phyloP scores from a whole-genome alignment of 2,329 filamentous ascomycete genomes.

The Chrysoporthe deuterocubensis region DNA sequence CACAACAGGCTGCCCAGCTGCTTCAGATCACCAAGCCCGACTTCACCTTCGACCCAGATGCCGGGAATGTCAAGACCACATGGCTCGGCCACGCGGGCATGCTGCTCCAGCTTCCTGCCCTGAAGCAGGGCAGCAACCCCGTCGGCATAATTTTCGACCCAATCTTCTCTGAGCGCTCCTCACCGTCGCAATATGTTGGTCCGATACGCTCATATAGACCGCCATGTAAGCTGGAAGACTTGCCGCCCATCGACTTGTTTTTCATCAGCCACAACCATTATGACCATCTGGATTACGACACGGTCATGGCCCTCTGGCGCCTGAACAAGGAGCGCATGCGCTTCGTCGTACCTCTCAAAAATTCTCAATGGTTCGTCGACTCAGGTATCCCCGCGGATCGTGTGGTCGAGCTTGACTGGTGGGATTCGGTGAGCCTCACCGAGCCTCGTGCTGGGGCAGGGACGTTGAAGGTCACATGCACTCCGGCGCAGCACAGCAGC shows the following conservation, averaged over 20 bases:
- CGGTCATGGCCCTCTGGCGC: slow-evolving; percentile 47
- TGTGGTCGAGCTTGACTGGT: slow-evolving; percentile 76
- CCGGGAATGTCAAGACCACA: slow-evolving; percentile 51
- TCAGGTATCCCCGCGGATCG: slow-evolving; percentile 51
- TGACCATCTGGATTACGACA: slow-evolving; percentile 55
- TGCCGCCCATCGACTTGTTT: slow-evolving; percentile 56
- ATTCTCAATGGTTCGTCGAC: slow-evolving; percentile 66
- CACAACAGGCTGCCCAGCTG: slow-evolving; percentile 31
- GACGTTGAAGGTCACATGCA: slow-evolving; percentile 61
- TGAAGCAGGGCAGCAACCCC: slow-evolving; percentile 31
- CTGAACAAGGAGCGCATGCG: slow-evolving; percentile 44
- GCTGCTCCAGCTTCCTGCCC: slow-evolving; percentile 67
- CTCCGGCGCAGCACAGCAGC: slow-evolving; percentile 72
- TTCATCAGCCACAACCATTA: slow-evolving; percentile 61
- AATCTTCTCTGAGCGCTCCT: slow-evolving; percentile 48
- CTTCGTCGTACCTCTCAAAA: slow-evolving; percentile 71
- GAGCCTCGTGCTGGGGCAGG: slow-evolving; percentile 31
- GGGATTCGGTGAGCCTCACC: slow-evolving; percentile 56
- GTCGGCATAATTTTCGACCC: slow-evolving; percentile 56
- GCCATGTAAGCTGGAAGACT: slow-evolving; percentile 52
- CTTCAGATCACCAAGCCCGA: slow-evolving; percentile 32
- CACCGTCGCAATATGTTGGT: slow-evolving; percentile 49
- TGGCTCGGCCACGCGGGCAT: slow-evolving; percentile 79
- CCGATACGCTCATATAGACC: slow-evolving; percentile 56
- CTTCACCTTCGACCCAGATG: slow-evolving; percentile 29